Evolutionary conservation across 1,284 basidiomycete species (phyloP).

Genomic region (Farysia itapuensis): DNA sequence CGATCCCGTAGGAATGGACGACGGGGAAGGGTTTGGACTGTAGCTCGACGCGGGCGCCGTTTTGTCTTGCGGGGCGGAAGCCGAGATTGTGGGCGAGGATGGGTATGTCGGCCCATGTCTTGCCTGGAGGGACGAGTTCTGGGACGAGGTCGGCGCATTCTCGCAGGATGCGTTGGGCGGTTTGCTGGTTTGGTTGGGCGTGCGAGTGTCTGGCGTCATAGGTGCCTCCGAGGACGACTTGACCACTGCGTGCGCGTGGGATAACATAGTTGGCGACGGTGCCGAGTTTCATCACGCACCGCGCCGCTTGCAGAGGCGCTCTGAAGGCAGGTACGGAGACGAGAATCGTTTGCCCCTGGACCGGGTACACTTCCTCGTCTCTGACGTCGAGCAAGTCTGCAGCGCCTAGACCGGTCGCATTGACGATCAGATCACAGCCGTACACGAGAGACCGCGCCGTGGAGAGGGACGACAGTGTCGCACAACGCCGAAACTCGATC

Average conservation of each 20-base stretch:
- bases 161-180: constrained; percentile 63
- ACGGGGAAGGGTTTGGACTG: constrained; percentile 18
- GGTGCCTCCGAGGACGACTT: constrained; percentile 67
- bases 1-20: constrained; percentile 49
- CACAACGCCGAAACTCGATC: constrained; percentile 24
- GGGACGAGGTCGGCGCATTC: constrained; percentile 51
- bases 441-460: constrained; percentile 15
- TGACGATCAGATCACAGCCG: constrained; percentile 59
- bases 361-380: constrained; percentile 77
- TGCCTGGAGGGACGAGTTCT: constrained; percentile 30
- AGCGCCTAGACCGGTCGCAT: constrained; percentile 62
- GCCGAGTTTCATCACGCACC: constrained; percentile 39
- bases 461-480: constrained; percentile 12
- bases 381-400: constrained; percentile 58
- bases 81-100: constrained; percentile 47
- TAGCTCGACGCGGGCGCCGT: constrained; percentile 40
- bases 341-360: constrained; percentile 82
- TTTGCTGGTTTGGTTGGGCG: constrained; percentile 60
- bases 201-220: constrained; percentile 59
- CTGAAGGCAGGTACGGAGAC: constrained; percentile 68
- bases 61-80: constrained; percentile 38
- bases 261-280: constrained; percentile 64
- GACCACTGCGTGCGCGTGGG: constrained; percentile 63
- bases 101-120: constrained; percentile 34
- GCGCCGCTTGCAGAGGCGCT: constrained; percentile 1